Evolutionary conservation across 148 eudicot species (phyloP).

Genomic region (Beta vulgaris): DNA sequence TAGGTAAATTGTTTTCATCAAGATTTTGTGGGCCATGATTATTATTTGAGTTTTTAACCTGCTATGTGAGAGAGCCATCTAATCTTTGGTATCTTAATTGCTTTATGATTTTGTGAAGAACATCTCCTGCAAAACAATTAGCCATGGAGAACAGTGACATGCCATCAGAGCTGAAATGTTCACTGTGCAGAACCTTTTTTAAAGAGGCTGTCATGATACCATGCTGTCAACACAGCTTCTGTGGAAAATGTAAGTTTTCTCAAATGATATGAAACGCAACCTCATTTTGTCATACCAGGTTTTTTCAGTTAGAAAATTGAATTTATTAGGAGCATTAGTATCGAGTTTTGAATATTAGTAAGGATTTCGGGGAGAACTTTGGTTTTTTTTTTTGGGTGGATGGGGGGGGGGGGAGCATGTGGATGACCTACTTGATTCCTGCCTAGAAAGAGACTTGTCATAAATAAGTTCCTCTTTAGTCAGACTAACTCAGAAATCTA

Average conservation of each 20-base stretch:
- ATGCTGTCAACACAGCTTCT: slow-evolving; percentile 80
- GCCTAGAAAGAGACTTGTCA: too few species aligned
- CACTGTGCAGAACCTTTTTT: slow-evolving; percentile 51
- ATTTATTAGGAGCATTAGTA: neutral
- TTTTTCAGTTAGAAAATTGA: neutral
- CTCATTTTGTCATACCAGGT: neutral
- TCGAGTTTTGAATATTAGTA: neutral
- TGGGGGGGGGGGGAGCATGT: too few species aligned
- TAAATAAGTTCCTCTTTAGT: too few species aligned
- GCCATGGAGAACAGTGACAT: slow-evolving; percentile 35
- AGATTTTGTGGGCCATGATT: neutral
- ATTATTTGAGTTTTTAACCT: neutral
- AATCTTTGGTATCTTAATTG: neutral
- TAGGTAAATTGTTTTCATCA: slow-evolving; percentile 36
- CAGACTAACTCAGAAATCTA: too few species aligned
- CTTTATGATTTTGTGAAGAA: slow-evolving; percentile 20
- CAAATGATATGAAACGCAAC: neutral
- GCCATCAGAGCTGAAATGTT: slow-evolving; percentile 62
- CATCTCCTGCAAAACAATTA: slow-evolving; percentile 18
- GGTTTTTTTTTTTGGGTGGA: too few species aligned
- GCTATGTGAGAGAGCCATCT: neutral
- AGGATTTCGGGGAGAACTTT: too few species aligned
- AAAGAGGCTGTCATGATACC: slow-evolving; percentile 93
- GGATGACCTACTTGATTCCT: too few species aligned
- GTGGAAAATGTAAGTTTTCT: slow-evolving; percentile 55